These are phyloP conservation scores for Zarea fungicola DNA, from an alignment of 2,329 filamentous ascomycete species.

Conservation along the genomic window DNA sequence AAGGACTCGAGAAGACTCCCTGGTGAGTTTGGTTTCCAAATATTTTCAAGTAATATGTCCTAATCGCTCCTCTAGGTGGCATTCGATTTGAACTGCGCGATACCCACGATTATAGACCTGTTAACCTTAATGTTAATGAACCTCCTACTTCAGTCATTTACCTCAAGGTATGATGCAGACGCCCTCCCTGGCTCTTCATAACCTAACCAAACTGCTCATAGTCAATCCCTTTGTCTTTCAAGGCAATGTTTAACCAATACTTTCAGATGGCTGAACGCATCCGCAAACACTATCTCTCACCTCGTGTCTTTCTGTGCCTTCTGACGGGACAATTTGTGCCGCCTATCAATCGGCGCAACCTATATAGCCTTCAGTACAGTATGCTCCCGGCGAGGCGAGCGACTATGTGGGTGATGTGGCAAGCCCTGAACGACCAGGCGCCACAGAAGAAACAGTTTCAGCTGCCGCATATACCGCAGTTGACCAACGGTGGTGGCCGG, in stretches of 20 bases:
- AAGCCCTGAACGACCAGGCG: conserved; percentile 52
- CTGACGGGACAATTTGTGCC: conserved; percentile 89
- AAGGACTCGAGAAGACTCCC: conserved; percentile 90
- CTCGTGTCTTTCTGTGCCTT: conserved; percentile 80
- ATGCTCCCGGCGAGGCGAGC: conserved; percentile 85
- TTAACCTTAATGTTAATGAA: conserved; percentile 35
- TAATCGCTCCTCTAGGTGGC: conserved; percentile 37
- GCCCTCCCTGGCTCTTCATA: background rate
- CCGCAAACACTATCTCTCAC: conserved; percentile 90
- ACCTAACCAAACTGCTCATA: conserved; percentile 28
- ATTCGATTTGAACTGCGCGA: conserved; percentile 87
- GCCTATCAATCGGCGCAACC: conserved; percentile 86
- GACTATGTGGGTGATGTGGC: conserved; percentile 82
- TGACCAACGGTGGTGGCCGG: conserved; percentile 28
- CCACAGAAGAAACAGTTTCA: conserved; percentile 40
- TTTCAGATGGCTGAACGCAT: conserved; percentile 91
- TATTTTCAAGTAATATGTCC: background rate
- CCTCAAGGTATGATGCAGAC: conserved; percentile 59
- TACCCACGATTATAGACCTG: conserved; percentile 49
- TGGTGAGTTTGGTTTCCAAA: conserved; percentile 42
- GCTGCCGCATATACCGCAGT: conserved; percentile 28
- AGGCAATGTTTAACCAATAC: conserved; percentile 96
- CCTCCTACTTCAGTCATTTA: conserved; percentile 76
- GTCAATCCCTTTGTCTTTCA: conserved; percentile 83
- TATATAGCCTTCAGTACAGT: conserved; percentile 96